phyloP scores from a whole-genome alignment of 129 eudicot species.

The Glebionis coronaria region DNA sequence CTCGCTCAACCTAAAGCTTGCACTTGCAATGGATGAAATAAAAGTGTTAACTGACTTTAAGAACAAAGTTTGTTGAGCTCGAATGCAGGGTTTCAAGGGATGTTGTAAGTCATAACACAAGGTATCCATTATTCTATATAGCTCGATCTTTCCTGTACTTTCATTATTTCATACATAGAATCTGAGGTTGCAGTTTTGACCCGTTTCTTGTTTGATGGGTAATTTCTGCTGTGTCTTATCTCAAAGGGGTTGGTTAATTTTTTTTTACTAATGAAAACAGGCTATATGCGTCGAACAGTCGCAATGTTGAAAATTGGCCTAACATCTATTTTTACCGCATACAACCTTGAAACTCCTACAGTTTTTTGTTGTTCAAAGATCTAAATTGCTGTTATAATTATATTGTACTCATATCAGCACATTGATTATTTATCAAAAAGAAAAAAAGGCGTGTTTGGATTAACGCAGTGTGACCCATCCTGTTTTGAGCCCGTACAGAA shows the following conservation, averaged over 20 bases:
- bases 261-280: too few species aligned
- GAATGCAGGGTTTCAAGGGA: conserved; percentile 44
- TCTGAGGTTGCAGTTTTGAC: conserved; percentile 2
- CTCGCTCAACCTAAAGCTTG: conserved; percentile 43
- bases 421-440: too few species aligned
- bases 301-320: too few species aligned
- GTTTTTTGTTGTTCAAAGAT: too few species aligned
- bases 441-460: too few species aligned
- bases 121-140: conserved; percentile 29
- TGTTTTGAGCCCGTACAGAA: too few species aligned
- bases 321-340: too few species aligned
- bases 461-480: too few species aligned
- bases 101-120: conserved; percentile 35
- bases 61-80: conserved; percentile 40
- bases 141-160: not conserved
- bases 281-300: too few species aligned
- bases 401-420: not conserved
- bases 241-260: too few species aligned
- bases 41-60: conserved; percentile 30
- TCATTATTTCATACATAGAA: not conserved
- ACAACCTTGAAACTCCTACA: too few species aligned
- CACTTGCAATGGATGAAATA: conserved; percentile 29
- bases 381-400: not conserved
- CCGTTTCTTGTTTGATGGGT: not conserved
- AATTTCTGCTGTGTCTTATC: not conserved